Evolutionary conservation across 2,329 filamentous ascomycete genomes (phyloP).

Genomic region (Aspergillus clavatus): DNA sequence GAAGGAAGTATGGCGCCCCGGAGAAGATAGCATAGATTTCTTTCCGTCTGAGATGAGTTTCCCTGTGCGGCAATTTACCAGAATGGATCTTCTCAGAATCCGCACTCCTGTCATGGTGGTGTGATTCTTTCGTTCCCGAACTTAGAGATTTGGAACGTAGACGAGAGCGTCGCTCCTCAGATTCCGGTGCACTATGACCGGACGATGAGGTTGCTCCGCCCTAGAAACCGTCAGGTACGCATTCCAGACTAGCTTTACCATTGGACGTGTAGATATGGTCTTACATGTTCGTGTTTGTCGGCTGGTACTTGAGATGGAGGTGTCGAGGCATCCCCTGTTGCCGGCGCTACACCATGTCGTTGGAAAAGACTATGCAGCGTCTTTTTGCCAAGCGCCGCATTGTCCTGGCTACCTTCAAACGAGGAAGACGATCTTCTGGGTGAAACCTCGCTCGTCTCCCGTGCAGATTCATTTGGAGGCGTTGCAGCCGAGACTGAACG

Average conservation of each 20-base stretch:
- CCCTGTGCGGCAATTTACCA: neutral
- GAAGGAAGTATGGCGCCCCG: slow-evolving; percentile 42
- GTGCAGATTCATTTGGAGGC: neutral
- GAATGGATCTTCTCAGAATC: too few species aligned
- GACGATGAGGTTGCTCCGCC: neutral
- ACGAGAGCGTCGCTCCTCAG: neutral
- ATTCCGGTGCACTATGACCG: too few species aligned
- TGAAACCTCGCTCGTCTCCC: neutral
- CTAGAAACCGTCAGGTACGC: neutral
- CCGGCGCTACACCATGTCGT: neutral
- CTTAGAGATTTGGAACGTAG: neutral
- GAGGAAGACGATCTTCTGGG: neutral
- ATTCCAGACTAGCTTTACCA: neutral
- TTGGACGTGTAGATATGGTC: neutral
- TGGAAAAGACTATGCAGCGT: neutral
- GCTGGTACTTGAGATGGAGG: neutral
- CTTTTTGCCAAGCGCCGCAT: neutral
- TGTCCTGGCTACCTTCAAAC: neutral
- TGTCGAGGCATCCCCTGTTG: neutral
- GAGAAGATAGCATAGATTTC: slow-evolving; percentile 41
- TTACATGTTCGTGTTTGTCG: neutral
- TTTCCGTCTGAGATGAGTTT: slow-evolving; percentile 24
- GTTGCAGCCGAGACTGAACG: neutral
- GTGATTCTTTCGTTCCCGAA: neutral
- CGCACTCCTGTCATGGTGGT: neutral